Base-by-base conservation (phyloP, 78 protist genomes). In the Cavenderia fasciculata region DNA sequence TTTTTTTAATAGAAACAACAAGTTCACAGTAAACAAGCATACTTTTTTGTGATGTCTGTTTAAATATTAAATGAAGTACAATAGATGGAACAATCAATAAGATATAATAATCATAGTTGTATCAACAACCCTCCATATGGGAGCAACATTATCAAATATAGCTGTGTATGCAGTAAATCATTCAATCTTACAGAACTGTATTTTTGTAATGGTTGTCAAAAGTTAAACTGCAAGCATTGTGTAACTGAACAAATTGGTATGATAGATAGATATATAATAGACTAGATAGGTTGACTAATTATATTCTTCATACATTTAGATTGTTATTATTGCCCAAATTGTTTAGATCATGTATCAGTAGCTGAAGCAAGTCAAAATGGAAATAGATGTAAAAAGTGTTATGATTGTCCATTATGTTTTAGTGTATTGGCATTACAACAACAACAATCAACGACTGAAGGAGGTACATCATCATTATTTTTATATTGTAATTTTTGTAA, bases 361-460 rank as follows among this genome's bases (percentile, higher is more conserved):
- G 88, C 74, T 0, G 88, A 79, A 41, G 88, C 88, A 66, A 47
- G 43, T 25, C 5, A 65, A 46, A 40, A 63, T 66, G 88, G 88
- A 27, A 79, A 79, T 54, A 74, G 88, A 19, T 79, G 87, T 49
- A 77, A 77, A 27, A 77, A 77, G 36, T 77, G 87, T 47, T 77
- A 61, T 77, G 87, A 77, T 38, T 77, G 87, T 47, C 87, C 87
- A 77, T 14, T 63, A 33, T 77, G 87, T 49, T 77, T 77, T 63
- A 52, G 70, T 65, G 36, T 46, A 21, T 41, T 79, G 10, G 41
- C 49, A 40, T 79, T 23, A 16, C 86, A 61, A 56, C 87, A 63
- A 44, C 61, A 27, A 49, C 87, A n/a, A 41, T 40, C 43, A 65
- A n/a, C 25, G 27, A 27, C 41, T 12, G 36, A 18, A 1, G 54